Evolutionary conservation across 495 filamentous ascomycete genomes (phyloP).

Genomic region (Penicillium maclennaniae): DNA sequence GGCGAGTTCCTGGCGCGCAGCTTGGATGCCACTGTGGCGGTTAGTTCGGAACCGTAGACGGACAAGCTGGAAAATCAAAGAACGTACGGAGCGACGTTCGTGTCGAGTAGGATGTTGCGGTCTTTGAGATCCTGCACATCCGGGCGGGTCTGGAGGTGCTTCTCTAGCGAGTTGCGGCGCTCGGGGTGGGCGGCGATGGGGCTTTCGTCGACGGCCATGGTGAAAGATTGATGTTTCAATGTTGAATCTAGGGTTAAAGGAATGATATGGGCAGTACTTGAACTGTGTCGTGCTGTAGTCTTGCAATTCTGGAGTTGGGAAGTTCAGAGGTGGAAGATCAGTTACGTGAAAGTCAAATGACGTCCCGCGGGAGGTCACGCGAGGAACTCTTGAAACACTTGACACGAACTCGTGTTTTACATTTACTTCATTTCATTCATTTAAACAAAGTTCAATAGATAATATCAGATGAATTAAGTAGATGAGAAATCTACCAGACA

Average conservation of each 20-base stretch:
- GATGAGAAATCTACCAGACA: constrained; percentile 5
- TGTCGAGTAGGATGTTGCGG: constrained; percentile 68
- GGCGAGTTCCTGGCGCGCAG: constrained; percentile 57
- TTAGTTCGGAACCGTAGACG: neutral
- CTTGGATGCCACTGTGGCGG: constrained; percentile 54
- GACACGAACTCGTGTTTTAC: neutral
- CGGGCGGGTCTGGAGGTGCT: constrained; percentile 74
- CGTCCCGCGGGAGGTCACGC: constrained; percentile 17
- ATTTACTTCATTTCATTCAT: neutral
- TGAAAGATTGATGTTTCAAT: constrained; percentile 7
- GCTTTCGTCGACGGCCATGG: constrained; percentile 38
- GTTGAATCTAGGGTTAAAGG: neutral
- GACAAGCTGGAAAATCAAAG: neutral
- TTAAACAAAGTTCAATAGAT: neutral
- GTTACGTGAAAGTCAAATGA: constrained; percentile 15
- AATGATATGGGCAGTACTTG: neutral
- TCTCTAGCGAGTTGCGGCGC: constrained; percentile 85
- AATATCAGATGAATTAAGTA: neutral
- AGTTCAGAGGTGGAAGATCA: neutral
- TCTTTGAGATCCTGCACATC: constrained; percentile 77
- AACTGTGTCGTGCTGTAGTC: neutral
- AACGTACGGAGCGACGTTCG: constrained; percentile 62
- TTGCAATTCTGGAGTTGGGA: neutral
- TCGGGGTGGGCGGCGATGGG: constrained; percentile 56
- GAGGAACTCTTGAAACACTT: constrained; percentile 12